Evolutionary conservation across 805 yeast species (phyloP).

Genomic region (Blastobotrys peoriensis): DNA sequence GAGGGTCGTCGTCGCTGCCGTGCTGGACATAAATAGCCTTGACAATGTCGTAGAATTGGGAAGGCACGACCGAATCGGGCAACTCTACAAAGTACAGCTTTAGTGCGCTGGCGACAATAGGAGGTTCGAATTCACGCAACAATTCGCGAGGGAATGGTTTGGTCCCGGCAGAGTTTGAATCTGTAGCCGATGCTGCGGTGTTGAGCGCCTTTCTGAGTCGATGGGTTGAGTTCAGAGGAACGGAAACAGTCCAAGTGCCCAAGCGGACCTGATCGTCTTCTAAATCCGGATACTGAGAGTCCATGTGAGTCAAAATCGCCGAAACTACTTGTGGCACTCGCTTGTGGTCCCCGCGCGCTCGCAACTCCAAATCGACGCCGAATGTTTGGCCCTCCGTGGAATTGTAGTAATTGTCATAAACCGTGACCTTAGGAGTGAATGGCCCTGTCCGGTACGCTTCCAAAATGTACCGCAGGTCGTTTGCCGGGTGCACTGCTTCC

Average conservation of each 20-base stretch:
- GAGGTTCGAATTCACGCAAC: conserved; percentile 40
- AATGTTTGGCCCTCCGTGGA: conserved; percentile 63
- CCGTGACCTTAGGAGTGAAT: conserved; percentile 62
- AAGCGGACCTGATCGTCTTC: conserved; percentile 63
- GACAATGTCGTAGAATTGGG: conserved; percentile 58
- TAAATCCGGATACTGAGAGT: conserved; percentile 57
- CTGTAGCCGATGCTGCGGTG: conserved; percentile 15
- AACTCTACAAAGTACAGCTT: conserved; percentile 71
- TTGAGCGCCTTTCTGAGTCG: conserved; percentile 51
- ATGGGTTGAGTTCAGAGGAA: conserved; percentile 56
- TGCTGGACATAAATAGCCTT: conserved; percentile 58
- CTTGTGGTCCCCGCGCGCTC: conserved; percentile 64
- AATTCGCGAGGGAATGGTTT: conserved; percentile 25
- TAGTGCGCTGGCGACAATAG: conserved; percentile 59
- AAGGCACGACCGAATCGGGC: conserved; percentile 69
- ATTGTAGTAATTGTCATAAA: conserved; percentile 76
- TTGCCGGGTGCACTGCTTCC: conserved; percentile 63
- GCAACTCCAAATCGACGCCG: conserved; percentile 69
- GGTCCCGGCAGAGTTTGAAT: too few species aligned
- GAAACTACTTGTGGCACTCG: conserved; percentile 67
- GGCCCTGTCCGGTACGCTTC: conserved; percentile 68
- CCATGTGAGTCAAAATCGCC: conserved; percentile 59
- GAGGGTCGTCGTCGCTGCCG: conserved; percentile 31
- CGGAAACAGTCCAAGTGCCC: conserved; percentile 62
- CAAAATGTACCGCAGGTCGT: conserved; percentile 60